phyloP scores from a whole-genome alignment of 2,329 filamentous ascomycete species.

The Metarhizium rileyi region DNA sequence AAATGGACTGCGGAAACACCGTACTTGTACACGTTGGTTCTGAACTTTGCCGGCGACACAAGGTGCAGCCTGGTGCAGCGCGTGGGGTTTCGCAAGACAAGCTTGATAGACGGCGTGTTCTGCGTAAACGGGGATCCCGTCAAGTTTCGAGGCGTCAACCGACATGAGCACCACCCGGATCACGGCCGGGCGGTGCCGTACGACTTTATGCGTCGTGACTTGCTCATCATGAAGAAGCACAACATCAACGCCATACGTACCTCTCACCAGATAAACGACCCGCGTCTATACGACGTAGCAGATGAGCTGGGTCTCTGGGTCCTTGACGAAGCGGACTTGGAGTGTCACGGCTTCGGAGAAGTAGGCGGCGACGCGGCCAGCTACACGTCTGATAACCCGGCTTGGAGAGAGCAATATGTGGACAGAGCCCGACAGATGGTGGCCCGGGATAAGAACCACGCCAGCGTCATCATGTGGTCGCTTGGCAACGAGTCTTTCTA shows the following conservation, averaged over 20 bases:
- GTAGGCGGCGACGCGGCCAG: constrained; percentile 23
- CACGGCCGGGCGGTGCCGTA: constrained; percentile 53
- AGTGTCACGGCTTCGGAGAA: constrained; percentile 41
- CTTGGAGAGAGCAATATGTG: constrained; percentile 55
- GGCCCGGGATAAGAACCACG: constrained; percentile 48
- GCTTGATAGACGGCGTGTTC: constrained; percentile 51
- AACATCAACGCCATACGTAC: constrained; percentile 64
- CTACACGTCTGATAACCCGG: constrained; percentile 49
- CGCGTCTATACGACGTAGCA: constrained; percentile 48
- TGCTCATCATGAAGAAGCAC: constrained; percentile 56
- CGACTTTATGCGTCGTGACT: constrained; percentile 49
- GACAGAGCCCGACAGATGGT: constrained; percentile 58
- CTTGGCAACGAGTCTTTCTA: constrained; percentile 66
- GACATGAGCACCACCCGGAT: constrained; percentile 59
- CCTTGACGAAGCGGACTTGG: constrained; percentile 47
- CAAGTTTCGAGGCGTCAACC: constrained; percentile 58
- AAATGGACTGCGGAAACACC: constrained; percentile 65
- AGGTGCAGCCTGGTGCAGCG: constrained; percentile 36
- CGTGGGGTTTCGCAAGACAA: constrained; percentile 54
- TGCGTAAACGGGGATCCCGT: constrained; percentile 56
- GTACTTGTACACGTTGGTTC: constrained; percentile 44
- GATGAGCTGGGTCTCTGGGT: constrained; percentile 57
- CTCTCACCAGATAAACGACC: constrained; percentile 56
- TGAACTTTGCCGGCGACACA: constrained; percentile 21
- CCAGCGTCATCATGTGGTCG: constrained; percentile 61